phyloP scores from a whole-genome alignment of 352 stramenopile genomes.

The Globisporangium viniferum region DNA sequence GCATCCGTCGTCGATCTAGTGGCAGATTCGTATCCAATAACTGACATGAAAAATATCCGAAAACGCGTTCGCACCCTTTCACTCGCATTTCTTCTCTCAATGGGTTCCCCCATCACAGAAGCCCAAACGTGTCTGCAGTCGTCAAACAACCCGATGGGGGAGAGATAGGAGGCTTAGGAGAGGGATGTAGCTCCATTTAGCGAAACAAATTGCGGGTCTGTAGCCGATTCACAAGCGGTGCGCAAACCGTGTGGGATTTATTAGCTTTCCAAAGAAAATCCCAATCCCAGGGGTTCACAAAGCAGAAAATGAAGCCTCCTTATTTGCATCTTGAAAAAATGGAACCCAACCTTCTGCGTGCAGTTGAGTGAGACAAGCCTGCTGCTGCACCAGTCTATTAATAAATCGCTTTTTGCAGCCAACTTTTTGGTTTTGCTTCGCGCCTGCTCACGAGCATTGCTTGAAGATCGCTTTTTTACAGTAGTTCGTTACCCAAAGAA shows the following conservation, averaged over 20 bases:
- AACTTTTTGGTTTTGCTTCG: not conserved
- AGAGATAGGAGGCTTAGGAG: no score
- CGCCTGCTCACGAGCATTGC: not conserved
- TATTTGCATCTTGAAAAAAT: not conserved
- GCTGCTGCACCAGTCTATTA: not conserved
- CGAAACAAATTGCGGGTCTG: no score
- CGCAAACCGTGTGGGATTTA: no score
- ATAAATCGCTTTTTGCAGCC: not conserved
- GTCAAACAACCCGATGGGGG: no score
- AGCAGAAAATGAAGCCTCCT: not conserved
- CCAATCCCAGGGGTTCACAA: no score
- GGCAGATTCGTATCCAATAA: not conserved
- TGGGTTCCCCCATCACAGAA: conserved; percentile 3
- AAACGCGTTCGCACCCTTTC: not conserved
- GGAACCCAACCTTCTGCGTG: not conserved
- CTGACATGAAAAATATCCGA: not conserved
- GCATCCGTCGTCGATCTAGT: not conserved
- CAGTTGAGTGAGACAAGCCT: conserved; percentile 6
- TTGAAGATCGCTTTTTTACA: not conserved
- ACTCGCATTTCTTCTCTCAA: not conserved
- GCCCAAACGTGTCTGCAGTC: no score
- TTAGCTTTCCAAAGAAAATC: no score
- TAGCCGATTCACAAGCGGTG: no score
- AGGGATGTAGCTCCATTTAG: no score
- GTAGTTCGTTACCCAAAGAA: not conserved